phyloP scores from a whole-genome alignment of 225 moss, liverwort and hornwort species.

The Antitrichia curtipendula region DNA sequence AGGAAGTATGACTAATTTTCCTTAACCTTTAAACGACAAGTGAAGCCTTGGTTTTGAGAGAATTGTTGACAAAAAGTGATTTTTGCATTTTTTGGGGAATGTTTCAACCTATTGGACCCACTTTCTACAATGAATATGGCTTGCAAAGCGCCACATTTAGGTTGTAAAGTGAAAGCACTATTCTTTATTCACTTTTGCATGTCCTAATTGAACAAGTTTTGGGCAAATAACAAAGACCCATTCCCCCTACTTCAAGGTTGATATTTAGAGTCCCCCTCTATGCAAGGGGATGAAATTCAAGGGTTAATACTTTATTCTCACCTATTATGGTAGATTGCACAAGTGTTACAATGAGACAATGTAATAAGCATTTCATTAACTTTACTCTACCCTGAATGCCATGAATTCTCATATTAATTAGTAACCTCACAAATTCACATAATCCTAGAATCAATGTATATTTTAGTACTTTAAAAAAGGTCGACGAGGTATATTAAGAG shows the following conservation, averaged over 20 bases:
- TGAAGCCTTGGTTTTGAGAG: not conserved
- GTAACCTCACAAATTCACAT: not conserved
- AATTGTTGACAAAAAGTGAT: not conserved
- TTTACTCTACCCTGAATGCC: not conserved
- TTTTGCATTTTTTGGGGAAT: not conserved
- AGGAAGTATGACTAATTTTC: not conserved
- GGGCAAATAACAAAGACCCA: not conserved
- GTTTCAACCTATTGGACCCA: not conserved
- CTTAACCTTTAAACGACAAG: not conserved
- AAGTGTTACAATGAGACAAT: not conserved
- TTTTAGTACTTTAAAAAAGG: not conserved
- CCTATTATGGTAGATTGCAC: not conserved
- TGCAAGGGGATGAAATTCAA: not conserved
- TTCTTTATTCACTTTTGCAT: not conserved
- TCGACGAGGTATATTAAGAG: not conserved
- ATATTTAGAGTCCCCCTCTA: not conserved
- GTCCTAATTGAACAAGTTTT: accelerated
- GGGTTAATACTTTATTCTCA: not conserved
- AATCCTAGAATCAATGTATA: not conserved
- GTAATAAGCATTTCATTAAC: not conserved
- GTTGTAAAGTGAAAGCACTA: not conserved
- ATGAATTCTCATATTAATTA: not conserved
- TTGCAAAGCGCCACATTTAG: not conserved
- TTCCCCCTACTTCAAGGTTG: not conserved
- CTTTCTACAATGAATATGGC: not conserved